Evolutionary conservation across 2,329 filamentous ascomycete genomes (phyloP), one percentile per base, ranked within the genome.

Genomic region (Cladophialophora psammophila): DNA sequence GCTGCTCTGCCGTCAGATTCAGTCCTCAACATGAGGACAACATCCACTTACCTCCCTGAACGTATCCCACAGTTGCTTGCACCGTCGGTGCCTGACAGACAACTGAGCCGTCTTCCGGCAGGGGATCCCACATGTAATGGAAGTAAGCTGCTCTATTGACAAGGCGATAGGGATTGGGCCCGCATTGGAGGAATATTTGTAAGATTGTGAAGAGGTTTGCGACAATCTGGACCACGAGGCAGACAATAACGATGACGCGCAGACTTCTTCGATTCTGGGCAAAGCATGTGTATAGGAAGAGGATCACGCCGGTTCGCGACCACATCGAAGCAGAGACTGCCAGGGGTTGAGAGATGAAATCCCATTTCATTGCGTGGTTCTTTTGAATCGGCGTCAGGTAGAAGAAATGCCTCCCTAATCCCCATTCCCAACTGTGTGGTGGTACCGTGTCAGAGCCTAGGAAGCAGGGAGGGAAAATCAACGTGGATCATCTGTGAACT

Each of bases 71-170:
- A 2, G 72, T 78, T 0, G 74, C 76, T 45, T 79, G 77, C 6
- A 79, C 75, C 12, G 54, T 35, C 1, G 76, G 75, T 5, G 72
- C 73, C 67, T 79, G 77, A 38, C 77, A 79, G 10, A 65, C 68
- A 3, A 78, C 76, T 1, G 77, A 78, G 2, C 76, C 75, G 66
- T 78, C 75, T 8, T 65, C 52, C 6, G 77, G 77, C 1, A 77
- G 67, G 5, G 75, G 72, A 66, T 77, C 77, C 77, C 77, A 79
- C 76, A 78, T 78, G 38, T 78, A 79, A 50, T 79, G 75, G 61
- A 79, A 79, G 55, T 78, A 79, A 36, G 69, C 60, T 4, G 75
- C 67, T 18, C 77, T 71, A 59, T 79, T 61, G 3, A 71, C 48
- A n/a, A 63, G 52, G 9, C 64, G 70, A 52, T 78, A 78, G 0